Evolutionary conservation across 1,284 basidiomycete species (phyloP).

Genomic region (Schizophyllum commune): DNA sequence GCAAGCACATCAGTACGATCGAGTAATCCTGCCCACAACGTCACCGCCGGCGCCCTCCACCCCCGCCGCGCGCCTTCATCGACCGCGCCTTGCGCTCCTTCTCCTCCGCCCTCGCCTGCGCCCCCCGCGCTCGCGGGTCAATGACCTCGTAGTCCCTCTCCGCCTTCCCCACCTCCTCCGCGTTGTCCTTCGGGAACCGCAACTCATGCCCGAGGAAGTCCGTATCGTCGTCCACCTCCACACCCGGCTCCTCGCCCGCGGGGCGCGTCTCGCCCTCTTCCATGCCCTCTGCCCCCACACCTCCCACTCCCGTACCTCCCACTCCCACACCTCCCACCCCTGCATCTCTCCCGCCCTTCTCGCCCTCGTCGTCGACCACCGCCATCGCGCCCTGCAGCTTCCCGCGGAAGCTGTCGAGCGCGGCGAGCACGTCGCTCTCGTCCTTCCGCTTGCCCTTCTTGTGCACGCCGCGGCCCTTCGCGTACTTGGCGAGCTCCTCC

Average conservation of each 20-base stretch:
- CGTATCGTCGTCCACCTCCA: slow-evolving; percentile 78
- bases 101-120: slow-evolving; percentile 68
- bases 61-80: slow-evolving; percentile 21
- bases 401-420: slow-evolving; percentile 65
- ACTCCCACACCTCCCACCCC: slow-evolving; percentile 9
- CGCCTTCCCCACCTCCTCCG: slow-evolving; percentile 70
- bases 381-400: slow-evolving; percentile 48
- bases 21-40: too few species aligned
- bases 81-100: slow-evolving; percentile 48
- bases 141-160: slow-evolving; percentile 85
- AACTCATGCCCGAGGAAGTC: slow-evolving; percentile 75
- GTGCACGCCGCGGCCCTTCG: slow-evolving; percentile 51
- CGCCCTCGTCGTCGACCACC: slow-evolving; percentile 18
- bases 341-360: slow-evolving; percentile 9
- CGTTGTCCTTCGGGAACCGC: slow-evolving; percentile 72
- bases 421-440: slow-evolving; percentile 71
- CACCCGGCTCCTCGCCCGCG: slow-evolving; percentile 37
- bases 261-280: background rate
- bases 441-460: slow-evolving; percentile 62
- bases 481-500: slow-evolving; percentile 75
- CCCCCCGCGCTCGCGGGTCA: slow-evolving; percentile 64
- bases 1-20: too few species aligned
- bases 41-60: slow-evolving; percentile 13
- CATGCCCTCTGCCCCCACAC: background rate
- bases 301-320: slow-evolving; percentile 5